Percentiles rank a stretch among this genome's conserved stretches.
Evolutionary conservation across 1,284 basidiomycete species (phyloP).

Genomic region (Irpex sp.): DNA sequence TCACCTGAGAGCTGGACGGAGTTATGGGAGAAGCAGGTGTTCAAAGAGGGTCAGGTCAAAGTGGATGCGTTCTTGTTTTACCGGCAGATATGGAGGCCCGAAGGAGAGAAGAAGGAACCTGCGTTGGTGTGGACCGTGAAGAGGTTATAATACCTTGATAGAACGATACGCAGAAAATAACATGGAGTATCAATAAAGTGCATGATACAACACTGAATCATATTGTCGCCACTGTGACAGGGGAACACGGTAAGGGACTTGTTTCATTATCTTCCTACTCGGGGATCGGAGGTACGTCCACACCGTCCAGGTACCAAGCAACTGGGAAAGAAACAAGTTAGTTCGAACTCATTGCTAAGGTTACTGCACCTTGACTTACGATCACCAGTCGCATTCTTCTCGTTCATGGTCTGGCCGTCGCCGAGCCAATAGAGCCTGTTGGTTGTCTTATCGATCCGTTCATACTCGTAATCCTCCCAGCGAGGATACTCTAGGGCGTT

Average conservation of each 20-base stretch:
- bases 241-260: too few species aligned
- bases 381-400: slow-evolving; percentile 40
- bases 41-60: slow-evolving; percentile 34
- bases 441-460: slow-evolving; percentile 36
- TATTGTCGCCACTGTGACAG: too few species aligned
- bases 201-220: too few species aligned
- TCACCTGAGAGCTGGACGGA: slow-evolving; percentile 37
- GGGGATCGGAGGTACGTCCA: slow-evolving; percentile 1
- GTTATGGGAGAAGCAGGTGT: slow-evolving; percentile 41
- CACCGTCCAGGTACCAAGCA: slow-evolving; percentile 44
- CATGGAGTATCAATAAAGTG: too few species aligned
- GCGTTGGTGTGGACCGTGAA: slow-evolving; percentile 25
- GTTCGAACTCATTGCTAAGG: background rate
- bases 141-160: slow-evolving; percentile 16
- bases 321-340: slow-evolving; percentile 29
- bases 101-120: background rate
- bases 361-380: slow-evolving; percentile 33
- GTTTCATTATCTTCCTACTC: background rate
- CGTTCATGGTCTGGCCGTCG: slow-evolving; percentile 46
- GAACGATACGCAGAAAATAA: background rate
- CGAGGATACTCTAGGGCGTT: slow-evolving; percentile 49
- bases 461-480: slow-evolving; percentile 66
- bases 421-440: slow-evolving; percentile 60
- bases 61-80: slow-evolving; percentile 29
- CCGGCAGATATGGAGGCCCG: slow-evolving; percentile 3